These are phyloP conservation scores for Catharanthus roseus DNA, from an alignment of 257 asterid genomes.

Conservation along the genomic window DNA sequence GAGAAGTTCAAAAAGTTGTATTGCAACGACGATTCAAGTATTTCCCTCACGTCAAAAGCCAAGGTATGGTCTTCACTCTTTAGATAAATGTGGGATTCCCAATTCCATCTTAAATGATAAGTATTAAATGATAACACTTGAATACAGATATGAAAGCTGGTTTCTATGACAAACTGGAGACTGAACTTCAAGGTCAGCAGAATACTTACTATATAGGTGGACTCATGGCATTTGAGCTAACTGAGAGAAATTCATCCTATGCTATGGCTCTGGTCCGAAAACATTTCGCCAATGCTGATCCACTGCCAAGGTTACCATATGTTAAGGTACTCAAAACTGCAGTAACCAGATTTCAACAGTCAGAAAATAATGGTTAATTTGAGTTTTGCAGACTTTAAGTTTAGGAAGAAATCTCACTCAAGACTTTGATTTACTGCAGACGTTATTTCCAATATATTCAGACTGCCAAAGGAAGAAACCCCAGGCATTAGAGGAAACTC, in stretches of 20 bases:
- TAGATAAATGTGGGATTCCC: neutral
- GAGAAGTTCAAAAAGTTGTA: conserved; percentile 40
- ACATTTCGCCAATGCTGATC: conserved; percentile 51
- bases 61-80: conserved; percentile 50
- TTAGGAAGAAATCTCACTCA: conserved; percentile 6
- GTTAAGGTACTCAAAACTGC: conserved; percentile 52
- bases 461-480: conserved; percentile 35
- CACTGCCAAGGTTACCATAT: conserved; percentile 56
- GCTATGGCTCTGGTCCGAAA: conserved; percentile 52
- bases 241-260: conserved; percentile 76
- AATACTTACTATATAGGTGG: conserved; percentile 82
- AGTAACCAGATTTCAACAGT: neutral
- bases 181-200: conserved; percentile 59
- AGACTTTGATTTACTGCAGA: conserved; percentile 36
- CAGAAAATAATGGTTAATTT: neutral
- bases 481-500: conserved; percentile 33
- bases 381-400: neutral
- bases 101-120: neutral
- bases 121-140: conserved; percentile 1
- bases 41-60: conserved; percentile 67
- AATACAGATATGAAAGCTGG: conserved; percentile 60
- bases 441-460: conserved; percentile 44
- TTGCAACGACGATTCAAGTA: conserved; percentile 67
- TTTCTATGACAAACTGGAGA: conserved; percentile 60
- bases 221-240: conserved; percentile 84